Evolutionary conservation across 345 rosid genomes (phyloP), one percentile per base, ranked within the genome.

Genomic region (Salix brachista): DNA sequence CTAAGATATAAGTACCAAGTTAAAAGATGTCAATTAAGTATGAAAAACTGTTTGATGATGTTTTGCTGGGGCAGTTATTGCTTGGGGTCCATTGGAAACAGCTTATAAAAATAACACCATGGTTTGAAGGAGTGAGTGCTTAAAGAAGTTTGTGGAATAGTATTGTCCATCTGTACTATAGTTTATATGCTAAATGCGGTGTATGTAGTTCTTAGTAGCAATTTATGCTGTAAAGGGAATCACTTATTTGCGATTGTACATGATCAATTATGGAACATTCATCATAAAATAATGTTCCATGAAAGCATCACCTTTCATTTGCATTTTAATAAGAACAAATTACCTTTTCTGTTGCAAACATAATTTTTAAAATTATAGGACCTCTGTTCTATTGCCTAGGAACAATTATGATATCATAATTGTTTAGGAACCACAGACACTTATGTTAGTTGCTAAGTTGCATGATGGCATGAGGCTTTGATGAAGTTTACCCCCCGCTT

Each of bases 291-390:
- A 66, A 52, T 67, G 11, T 41, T 67, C 2, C 7, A 61, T 52
- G 65, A 72, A 75, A 67, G 36, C 71, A 18, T 65, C 34, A 28
- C 60, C 46, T 66, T 36, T 25, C 72, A 50, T 75, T 66, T 44
- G 17, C 12, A 12, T 46, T 65, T 74, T 62, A 67, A 67, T 21
- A 4, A 64, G 21, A 17, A 26, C 41, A 30, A 46, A 65, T 4
- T 44, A 28, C 14, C 2, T 18, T 52, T 52, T 52, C 58, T 52
- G n/a, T 19, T 52, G 23, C 11, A 5, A 21, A 21, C 18, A 32
- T 21, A 44, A 18, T 48, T 18, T 5, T 17, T 9, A 11, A 18
- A 61, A 23, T 74, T 64, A 28, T 19, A 39, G 26, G 58, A 52
- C n/a, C 23, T 5, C n/a, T 6, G 8, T 19, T 0, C 19, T 52